Evolutionary conservation across 352 stramenopile species (phyloP), one percentile per base, ranked within the genome.

Genomic region (Phytophthora cryptogea): DNA sequence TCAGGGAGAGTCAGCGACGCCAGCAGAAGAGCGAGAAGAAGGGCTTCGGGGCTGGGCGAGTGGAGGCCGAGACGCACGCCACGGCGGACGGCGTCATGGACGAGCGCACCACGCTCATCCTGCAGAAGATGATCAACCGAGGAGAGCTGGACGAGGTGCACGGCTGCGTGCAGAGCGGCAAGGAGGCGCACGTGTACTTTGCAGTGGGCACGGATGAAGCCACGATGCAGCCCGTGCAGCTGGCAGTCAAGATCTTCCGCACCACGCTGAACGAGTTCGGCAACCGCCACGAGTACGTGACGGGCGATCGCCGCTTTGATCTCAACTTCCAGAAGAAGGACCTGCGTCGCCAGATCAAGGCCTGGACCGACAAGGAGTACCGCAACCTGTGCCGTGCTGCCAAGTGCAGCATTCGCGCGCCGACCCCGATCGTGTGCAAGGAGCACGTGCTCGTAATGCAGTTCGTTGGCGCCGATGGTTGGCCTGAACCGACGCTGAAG

Each of bases 211-310:
- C 70, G 2, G 78, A 88, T 42, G 68, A 74, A 42, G 60, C 60
- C 14, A 82, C 69, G 30, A 59, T 74, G 67, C 63, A 60, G 41
- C 70, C 70, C 0, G 51, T 73, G 9, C 60, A 80, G 51, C 69
- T 76, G 30, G 74, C 79, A 1, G 76, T 86, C 60, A 92, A 95
- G 76, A 84, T 95, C 54, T 95, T 94, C 66, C 85, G 84, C 72
- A 92, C 86, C 10, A 95, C 86, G 43, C 54, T 92, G 41, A 92
- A 86, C 59, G 75, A 89, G 60, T 95, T 95, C 42, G 63, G 75
- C 57, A 95, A 94, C 57, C 78, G 86, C 11, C 71, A 87, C 54
- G 82, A 90, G 23, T 95, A 95, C 56, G 80, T 95, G 40, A 90
- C 86, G 7, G 86, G 86, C 8, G 86, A 95, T 40, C 86, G 73